Evolutionary conservation across 805 yeast genomes (phyloP).

Genomic region (Starmerella kuoi): DNA sequence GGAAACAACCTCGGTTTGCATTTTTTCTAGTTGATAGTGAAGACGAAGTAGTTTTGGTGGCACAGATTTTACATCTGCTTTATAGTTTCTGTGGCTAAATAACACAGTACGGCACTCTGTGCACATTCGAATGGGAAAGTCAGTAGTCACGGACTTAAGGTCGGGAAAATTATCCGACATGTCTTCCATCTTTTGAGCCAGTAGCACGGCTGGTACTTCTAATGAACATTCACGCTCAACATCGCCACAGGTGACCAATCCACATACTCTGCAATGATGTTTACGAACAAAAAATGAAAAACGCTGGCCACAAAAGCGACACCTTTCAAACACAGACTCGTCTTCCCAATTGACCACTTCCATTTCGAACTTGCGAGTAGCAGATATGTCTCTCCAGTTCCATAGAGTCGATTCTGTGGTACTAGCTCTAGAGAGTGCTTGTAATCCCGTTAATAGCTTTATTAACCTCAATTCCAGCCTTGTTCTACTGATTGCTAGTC

Average conservation of each 20-base stretch:
- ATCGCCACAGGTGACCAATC: constrained; percentile 67
- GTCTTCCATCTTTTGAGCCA: constrained; percentile 25
- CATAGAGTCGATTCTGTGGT: constrained; percentile 22
- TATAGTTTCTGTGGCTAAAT: constrained; percentile 43
- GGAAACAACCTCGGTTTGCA: constrained; percentile 31
- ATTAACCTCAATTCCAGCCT: constrained; percentile 48
- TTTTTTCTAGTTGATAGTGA: constrained; percentile 34
- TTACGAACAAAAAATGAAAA: constrained; percentile 54
- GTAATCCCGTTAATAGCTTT: constrained; percentile 23
- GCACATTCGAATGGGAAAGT: constrained; percentile 46
- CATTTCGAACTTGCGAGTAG: constrained; percentile 35
- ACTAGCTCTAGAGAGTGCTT: constrained; percentile 10
- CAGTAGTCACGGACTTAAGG: constrained; percentile 4
- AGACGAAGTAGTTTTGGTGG: constrained; percentile 32
- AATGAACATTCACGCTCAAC: constrained; percentile 53
- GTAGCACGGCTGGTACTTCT: constrained; percentile 42
- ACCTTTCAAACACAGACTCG: constrained; percentile 36
- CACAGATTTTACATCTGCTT: constrained; percentile 29
- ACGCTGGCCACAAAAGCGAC: constrained; percentile 48
- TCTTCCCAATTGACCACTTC: constrained; percentile 55
- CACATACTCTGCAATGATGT: constrained; percentile 90
- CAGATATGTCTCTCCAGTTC: constrained; percentile 23
- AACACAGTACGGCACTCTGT: constrained; percentile 51
- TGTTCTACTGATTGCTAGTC: constrained; percentile 40
- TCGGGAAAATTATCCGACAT: constrained; percentile 5